Conservation (phyloP, 495 filamentous ascomycete species). For the Sphaerosporella brunnea region DNA sequence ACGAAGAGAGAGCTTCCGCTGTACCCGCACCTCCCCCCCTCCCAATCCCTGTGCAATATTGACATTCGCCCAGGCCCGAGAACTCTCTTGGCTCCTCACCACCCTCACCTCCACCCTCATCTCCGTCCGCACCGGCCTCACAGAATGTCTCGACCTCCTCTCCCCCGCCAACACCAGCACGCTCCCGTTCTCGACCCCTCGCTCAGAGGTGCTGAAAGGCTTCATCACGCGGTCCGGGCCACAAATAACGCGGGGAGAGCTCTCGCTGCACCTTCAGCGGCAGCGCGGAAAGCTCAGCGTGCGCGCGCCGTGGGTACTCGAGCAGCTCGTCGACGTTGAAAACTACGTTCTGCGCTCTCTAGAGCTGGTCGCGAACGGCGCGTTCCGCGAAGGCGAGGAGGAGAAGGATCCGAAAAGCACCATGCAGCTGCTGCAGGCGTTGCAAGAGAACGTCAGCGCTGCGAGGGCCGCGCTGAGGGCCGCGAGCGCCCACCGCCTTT, state of each 20-base stretch:
- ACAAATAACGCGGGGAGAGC: constrained; percentile 57
- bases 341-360: constrained; percentile 15
- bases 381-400: background rate
- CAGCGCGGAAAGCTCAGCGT: constrained; percentile 18
- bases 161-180: constrained; percentile 70
- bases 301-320: constrained; percentile 8
- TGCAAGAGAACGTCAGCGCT: constrained; percentile 11
- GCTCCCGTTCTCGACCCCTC: constrained; percentile 67
- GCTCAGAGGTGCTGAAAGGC: constrained; percentile 81
- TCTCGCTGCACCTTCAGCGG: too few relatives aligned
- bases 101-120: constrained; percentile 59
- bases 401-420: constrained; percentile 3
- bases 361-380: constrained; percentile 5
- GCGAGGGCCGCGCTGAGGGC: constrained; percentile 18
- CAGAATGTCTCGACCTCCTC: constrained; percentile 72
- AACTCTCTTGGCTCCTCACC: constrained; percentile 73
- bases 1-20: constrained; percentile 18
- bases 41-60: background rate
- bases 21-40: constrained; percentile 4
- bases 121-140: constrained; percentile 63
- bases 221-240: constrained; percentile 68
- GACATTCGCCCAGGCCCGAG: constrained; percentile 28
- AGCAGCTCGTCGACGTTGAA: constrained; percentile 21
- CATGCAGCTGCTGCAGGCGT: constrained; percentile 2
- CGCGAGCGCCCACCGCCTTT: constrained; percentile 16